phyloP scores from a whole-genome alignment of 2,329 filamentous ascomycete genomes.

The Colletotrichum sp. region DNA sequence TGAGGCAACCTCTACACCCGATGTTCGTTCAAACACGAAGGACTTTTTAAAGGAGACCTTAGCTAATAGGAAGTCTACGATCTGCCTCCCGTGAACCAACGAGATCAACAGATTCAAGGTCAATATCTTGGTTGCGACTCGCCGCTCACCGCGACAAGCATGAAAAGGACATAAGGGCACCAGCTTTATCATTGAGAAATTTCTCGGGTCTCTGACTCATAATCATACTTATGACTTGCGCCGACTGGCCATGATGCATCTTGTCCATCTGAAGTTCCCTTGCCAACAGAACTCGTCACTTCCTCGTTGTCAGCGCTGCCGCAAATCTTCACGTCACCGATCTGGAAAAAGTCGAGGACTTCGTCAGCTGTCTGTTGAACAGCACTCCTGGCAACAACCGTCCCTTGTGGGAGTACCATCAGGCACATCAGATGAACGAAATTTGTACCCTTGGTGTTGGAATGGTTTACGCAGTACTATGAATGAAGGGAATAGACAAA shows the following conservation, averaged over 20 bases:
- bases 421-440: accelerated
- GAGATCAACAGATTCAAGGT: neutral
- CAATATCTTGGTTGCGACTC: neutral
- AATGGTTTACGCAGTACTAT: neutral
- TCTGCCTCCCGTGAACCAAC: neutral
- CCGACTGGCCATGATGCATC: neutral
- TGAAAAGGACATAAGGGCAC: neutral
- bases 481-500: neutral
- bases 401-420: neutral
- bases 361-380: accelerated
- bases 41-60: neutral
- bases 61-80: neutral
- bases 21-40: neutral
- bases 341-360: neutral
- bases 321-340: neutral
- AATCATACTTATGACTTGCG: neutral
- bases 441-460: neutral
- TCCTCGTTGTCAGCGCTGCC: neutral
- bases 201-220: neutral
- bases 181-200: neutral
- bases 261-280: neutral
- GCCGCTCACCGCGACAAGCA: neutral
- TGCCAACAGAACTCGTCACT: too few relatives aligned
- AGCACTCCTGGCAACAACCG: neutral
- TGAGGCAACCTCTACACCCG: neutral